Evolutionary conservation across 768 basidiomycete genomes (phyloP), one percentile per base, ranked within the genome.

Genomic region (Panellus pusillus): DNA sequence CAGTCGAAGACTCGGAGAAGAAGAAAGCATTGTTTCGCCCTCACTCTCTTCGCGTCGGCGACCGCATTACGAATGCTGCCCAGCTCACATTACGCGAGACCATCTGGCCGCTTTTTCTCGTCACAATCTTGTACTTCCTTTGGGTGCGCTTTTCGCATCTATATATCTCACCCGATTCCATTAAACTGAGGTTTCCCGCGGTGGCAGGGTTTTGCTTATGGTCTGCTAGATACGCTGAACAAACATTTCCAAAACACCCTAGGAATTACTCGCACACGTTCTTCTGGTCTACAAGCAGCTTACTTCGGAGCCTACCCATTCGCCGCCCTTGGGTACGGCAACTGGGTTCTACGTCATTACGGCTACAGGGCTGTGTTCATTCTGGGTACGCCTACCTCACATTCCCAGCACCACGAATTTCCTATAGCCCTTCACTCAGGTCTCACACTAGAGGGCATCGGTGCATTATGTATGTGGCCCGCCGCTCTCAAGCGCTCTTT

Each of bases 261-360:
- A 27, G 63, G 53, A 7, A 70, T 71, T 14, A 71, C 70, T 3
- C 63, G 69, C 4, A 70, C 70, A 11, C 67, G 69, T 17, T 71
- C 70, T 9, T 70, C 69, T 1, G 70, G 70, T 3, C 62, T 71
- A 6, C 70, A 71, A 56, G 70, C 69, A 0, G 70, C 70, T 6
- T 71, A 71, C 43, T 71, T 71, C 27, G 70, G 70, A 24, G 70
- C 70, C 5, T 71, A 71, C 40, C 70, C 70, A 3, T 56, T 71
- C 15, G 70, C 70, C 1, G 68, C 69, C 4, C 64, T 71, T 12
- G 67, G 69, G 4, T 71, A 70, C 32, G 68, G 66, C 3, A 70
- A 70, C 49, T 70, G 68, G 68, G 61, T 71, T 7, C 56, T 71
- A n/a, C 61, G 70, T 1, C 60, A 68, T 7, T 70, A 61, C 29